These are phyloP conservation scores for Micractinium sp. DNA, from an alignment of 139 green algal genomes.

Conservation along the genomic window DNA sequence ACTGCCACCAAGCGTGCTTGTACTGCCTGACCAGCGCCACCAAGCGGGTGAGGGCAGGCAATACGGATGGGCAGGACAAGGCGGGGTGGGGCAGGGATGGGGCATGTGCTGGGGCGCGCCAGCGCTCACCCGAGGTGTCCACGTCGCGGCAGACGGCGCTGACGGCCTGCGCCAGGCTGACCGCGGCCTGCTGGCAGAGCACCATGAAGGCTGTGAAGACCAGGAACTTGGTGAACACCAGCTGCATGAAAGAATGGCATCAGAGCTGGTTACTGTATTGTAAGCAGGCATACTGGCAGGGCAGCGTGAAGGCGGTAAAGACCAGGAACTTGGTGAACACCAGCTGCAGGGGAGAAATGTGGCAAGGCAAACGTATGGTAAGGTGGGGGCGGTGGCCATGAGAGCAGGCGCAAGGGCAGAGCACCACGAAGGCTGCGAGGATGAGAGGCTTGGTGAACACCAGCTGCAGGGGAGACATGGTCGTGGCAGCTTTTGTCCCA, in stretches of 20 bases:
- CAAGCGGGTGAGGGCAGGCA: no score
- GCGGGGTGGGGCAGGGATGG: no score
- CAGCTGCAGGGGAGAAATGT: background rate
- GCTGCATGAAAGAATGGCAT: conserved; percentile 9
- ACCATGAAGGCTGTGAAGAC: conserved; percentile 63
- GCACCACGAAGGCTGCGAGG: no score
- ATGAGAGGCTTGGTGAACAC: background rate
- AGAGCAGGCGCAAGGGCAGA: no score
- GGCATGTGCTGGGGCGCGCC: no score
- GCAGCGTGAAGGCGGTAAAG: no score
- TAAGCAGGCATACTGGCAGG: no score
- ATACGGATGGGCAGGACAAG: background rate
- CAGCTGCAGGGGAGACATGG: background rate
- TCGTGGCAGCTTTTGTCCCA: background rate
- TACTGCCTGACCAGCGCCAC: no score
- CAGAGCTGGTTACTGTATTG: no score
- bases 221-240: conserved; percentile 53
- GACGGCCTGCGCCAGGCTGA: conserved; percentile 50
- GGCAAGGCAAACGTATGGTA: background rate
- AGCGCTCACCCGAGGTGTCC: conserved; percentile 33
- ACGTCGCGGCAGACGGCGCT: conserved; percentile 49
- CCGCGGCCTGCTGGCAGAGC: conserved; percentile 52
- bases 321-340: background rate
- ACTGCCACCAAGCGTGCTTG: no score
- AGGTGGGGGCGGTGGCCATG: no score